These are phyloP conservation scores for Curvularia sp. DNA, from an alignment of 2,329 filamentous ascomycete genomes.

Conservation along the genomic window DNA sequence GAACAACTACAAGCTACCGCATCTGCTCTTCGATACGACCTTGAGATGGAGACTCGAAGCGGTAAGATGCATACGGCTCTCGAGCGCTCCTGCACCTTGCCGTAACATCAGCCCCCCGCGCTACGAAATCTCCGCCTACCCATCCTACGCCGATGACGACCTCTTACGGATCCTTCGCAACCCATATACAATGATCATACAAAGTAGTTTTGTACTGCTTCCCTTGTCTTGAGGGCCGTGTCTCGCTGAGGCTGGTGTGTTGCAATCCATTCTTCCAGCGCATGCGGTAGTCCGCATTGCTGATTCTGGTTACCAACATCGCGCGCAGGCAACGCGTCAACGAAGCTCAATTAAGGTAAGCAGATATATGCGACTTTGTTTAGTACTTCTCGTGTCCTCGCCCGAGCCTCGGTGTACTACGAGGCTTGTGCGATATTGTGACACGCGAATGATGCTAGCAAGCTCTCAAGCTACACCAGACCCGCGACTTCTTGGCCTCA, in stretches of 20 bases:
- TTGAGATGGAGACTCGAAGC: conserved; percentile 1
- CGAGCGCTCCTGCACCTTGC: conserved; percentile 5
- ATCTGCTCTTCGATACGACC: background rate
- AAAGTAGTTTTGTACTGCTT: background rate
- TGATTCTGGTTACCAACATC: background rate
- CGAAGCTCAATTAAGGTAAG: background rate
- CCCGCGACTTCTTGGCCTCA: background rate
- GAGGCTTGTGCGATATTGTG: background rate
- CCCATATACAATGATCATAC: background rate
- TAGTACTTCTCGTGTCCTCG: background rate
- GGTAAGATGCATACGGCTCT: conserved; percentile 2
- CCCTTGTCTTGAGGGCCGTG: background rate
- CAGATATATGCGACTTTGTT: background rate
- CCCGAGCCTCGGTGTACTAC: background rate
- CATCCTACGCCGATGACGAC: background rate
- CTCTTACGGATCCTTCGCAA: background rate
- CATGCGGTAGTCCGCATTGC: conserved; percentile 5
- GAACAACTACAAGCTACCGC: conserved; percentile 1
- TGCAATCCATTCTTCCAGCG: background rate
- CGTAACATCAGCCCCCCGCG: background rate
- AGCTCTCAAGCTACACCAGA: background rate
- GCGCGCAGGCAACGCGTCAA: background rate
- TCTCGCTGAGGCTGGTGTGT: background rate
- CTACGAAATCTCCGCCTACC: conserved; percentile 2
- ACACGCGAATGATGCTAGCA: background rate